These are phyloP conservation scores for Skeletonema menzelii DNA, from an alignment of 108 stramenopile species.

Conservation along the genomic window DNA sequence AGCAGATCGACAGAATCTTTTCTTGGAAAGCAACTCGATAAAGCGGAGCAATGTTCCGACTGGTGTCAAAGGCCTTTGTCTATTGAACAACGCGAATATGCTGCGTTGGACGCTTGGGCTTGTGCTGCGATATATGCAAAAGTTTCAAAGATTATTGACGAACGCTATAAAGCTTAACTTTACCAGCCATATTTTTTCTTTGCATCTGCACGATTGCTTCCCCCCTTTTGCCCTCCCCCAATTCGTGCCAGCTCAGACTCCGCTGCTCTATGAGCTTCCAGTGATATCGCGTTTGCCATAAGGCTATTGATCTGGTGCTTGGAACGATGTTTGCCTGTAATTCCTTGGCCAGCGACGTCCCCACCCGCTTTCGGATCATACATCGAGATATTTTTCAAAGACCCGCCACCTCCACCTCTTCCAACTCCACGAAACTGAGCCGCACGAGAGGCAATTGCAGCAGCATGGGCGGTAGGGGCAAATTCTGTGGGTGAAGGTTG, in stretches of 20 bases:
- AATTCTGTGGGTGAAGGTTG: conserved; percentile 47
- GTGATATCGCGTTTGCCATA: conserved; percentile 48
- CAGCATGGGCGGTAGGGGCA: conserved; percentile 44
- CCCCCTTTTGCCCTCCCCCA: conserved; percentile 16
- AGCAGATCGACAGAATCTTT: conserved; percentile 59
- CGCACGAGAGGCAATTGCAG: conserved; percentile 42
- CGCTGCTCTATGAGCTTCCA: conserved; percentile 46
- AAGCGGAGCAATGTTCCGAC: conserved; percentile 72
- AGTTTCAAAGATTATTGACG: conserved; percentile 6
- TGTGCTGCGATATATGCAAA: conserved; percentile 61
- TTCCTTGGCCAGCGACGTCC: conserved; percentile 33
- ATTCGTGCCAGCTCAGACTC: conserved; percentile 43
- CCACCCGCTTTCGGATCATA: conserved; percentile 44
- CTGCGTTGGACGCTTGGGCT: conserved; percentile 76
- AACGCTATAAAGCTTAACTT: background rate
- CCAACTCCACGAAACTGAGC: conserved; percentile 23
- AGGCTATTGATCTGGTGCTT: conserved; percentile 53
- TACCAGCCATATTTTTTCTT: conserved; percentile 54
- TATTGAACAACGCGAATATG: conserved; percentile 64
- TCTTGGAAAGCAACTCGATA: conserved; percentile 74
- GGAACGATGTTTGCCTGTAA: conserved; percentile 41
- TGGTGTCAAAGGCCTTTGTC: conserved; percentile 68
- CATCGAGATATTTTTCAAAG: conserved; percentile 32
- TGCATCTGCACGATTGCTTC: conserved; percentile 34
- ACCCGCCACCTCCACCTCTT: conserved; percentile 7